Percentiles rank a stretch among this genome's conserved stretches.
Conservation (phyloP, 2,329 filamentous ascomycete species). For the Exophiala calicioides region DNA sequence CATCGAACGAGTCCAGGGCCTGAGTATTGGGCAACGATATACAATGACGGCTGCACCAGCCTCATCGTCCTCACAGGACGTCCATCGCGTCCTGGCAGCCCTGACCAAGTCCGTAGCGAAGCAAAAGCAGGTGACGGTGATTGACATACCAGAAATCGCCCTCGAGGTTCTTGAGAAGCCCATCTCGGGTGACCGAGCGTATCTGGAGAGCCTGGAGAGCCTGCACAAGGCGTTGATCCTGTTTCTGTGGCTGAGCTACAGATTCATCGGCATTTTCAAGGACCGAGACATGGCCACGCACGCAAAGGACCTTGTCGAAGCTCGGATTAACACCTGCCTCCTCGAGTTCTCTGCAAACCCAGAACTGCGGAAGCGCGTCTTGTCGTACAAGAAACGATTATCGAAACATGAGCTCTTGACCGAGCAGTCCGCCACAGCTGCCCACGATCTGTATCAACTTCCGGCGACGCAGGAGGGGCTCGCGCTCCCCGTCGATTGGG, state of each 20-base stretch:
- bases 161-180: constrained; percentile 70
- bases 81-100: constrained; percentile 55
- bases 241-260: constrained; percentile 92
- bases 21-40: constrained; percentile 74
- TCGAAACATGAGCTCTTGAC: constrained; percentile 8
- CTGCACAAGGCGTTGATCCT: constrained; percentile 81
- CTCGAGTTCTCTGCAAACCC: constrained; percentile 55
- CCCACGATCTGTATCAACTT: constrained; percentile 7
- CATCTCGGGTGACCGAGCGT: constrained; percentile 50
- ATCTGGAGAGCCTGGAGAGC: constrained; percentile 69
- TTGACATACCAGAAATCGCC: constrained; percentile 70
- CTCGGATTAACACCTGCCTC: constrained; percentile 67
- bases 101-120: constrained; percentile 71
- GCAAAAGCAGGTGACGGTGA: constrained; percentile 65
- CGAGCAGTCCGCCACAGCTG: neutral
- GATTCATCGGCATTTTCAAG: constrained; percentile 77
- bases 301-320: constrained; percentile 74
- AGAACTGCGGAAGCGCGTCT: constrained; percentile 19
- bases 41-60: constrained; percentile 71
- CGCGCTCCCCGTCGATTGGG: constrained; percentile 19
- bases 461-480: constrained; percentile 1
- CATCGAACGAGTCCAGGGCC: constrained; percentile 67
- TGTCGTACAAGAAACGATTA: constrained; percentile 21
- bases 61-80: constrained; percentile 22
- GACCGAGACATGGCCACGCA: constrained; percentile 76